phyloP scores from a whole-genome alignment of 768 basidiomycete genomes.

The Pulveroboletus frians region DNA sequence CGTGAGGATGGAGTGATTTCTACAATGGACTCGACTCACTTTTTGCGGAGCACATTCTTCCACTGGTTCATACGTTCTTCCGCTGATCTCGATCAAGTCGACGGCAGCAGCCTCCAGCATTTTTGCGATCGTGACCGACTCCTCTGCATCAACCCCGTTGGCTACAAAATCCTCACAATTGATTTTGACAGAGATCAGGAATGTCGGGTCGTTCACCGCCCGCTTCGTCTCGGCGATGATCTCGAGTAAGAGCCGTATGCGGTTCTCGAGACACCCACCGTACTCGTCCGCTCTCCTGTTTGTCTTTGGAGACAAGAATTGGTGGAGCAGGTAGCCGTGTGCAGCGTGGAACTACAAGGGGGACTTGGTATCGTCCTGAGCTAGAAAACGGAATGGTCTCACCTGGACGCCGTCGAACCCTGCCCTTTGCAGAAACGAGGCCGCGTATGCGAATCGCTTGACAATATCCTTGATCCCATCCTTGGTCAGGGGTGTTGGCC shows the following conservation, averaged over 20 bases:
- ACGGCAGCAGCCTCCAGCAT: constrained; percentile 32
- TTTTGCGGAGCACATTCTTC: background rate
- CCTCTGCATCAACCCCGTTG: constrained; percentile 31
- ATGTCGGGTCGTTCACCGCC: constrained; percentile 30
- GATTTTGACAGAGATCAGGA: constrained; percentile 33
- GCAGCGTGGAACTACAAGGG: constrained; percentile 37
- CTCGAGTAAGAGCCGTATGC: constrained; percentile 45
- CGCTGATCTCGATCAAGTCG: constrained; percentile 40
- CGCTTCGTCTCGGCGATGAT: constrained; percentile 40
- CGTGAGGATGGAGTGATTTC: background rate
- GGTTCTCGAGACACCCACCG: constrained; percentile 50
- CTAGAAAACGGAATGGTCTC: background rate
- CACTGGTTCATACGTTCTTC: constrained; percentile 34
- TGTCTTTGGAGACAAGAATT: constrained; percentile 40
- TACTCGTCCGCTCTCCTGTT: constrained; percentile 53
- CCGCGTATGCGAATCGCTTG: constrained; percentile 47
- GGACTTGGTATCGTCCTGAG: background rate
- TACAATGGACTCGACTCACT: constrained; percentile 3
- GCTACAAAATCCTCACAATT: constrained; percentile 27
- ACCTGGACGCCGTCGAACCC: constrained; percentile 68
- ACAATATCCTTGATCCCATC: constrained; percentile 49
- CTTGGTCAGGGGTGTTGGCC: constrained; percentile 36
- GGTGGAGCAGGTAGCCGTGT: constrained; percentile 43
- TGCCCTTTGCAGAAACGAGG: constrained; percentile 47
- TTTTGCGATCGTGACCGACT: constrained; percentile 27